These are phyloP conservation scores for Sphaerulina musiva DNA, from an alignment of 2,329 filamentous ascomycete species.

Conservation along the genomic window DNA sequence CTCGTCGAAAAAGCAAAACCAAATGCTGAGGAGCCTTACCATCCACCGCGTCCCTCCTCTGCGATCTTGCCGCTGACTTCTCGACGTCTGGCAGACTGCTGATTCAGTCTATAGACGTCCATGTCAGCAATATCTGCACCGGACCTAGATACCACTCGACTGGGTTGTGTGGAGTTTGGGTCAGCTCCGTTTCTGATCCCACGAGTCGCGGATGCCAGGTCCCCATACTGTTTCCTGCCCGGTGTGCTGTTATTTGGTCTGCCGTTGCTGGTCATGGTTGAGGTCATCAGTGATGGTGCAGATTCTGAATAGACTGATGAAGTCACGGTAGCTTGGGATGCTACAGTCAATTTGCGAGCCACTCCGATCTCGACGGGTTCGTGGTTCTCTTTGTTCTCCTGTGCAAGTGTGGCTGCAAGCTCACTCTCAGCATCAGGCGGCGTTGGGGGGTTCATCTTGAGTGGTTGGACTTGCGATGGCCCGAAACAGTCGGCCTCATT, in stretches of 20 bases:
- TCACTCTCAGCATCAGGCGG: constrained; percentile 28
- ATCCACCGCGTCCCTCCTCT: constrained; percentile 57
- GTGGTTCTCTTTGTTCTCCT: constrained; percentile 13
- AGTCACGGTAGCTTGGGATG: constrained; percentile 23
- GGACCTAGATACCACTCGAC: constrained; percentile 41
- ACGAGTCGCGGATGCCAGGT: constrained; percentile 40
- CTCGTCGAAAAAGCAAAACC: not conserved
- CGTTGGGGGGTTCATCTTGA: constrained; percentile 45
- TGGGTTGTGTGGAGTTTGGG: constrained; percentile 16
- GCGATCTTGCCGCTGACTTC: constrained; percentile 68
- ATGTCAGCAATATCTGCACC: constrained; percentile 43
- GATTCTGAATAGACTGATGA: constrained; percentile 34
- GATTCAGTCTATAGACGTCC: constrained; percentile 26
- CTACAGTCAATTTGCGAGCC: constrained; percentile 31
- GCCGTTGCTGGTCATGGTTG: constrained; percentile 3
- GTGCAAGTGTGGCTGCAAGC: constrained; percentile 3
- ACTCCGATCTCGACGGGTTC: constrained; percentile 21
- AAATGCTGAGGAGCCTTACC: constrained; percentile 9
- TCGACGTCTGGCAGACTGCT: constrained; percentile 39
- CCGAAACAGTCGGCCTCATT: constrained; percentile 26
- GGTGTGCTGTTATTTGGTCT: constrained; percentile 28
- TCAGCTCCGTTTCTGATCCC: constrained; percentile 28
- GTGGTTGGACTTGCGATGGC: constrained; percentile 27
- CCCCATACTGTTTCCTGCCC: constrained; percentile 43
- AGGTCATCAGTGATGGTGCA: constrained; percentile 24